These are phyloP conservation scores for Lyophyllum shimeji DNA, from an alignment of 768 basidiomycete genomes.

Conservation along the genomic window DNA sequence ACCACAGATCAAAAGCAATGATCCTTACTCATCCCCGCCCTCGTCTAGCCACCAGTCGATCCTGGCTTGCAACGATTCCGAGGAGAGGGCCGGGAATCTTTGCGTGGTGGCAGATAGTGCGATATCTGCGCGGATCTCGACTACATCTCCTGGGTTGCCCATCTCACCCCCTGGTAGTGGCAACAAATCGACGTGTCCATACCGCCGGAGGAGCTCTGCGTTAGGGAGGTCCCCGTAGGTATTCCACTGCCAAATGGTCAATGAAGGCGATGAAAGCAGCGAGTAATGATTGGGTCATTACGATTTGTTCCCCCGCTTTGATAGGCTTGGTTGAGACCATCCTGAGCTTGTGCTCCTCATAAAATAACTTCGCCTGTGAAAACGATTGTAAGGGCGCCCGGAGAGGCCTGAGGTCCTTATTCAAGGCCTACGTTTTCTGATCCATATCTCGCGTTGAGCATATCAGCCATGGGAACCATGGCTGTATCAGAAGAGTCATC, in stretches of 20 bases:
- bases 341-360: constrained; percentile 66
- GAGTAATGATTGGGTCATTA: constrained; percentile 34
- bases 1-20: constrained; percentile 1
- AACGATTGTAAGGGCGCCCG: constrained; percentile 5
- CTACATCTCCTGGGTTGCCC: constrained; percentile 81
- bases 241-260: constrained; percentile 65
- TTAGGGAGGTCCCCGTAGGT: constrained; percentile 95
- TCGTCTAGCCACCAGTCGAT: constrained; percentile 95
- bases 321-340: constrained; percentile 85
- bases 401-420: not conserved
- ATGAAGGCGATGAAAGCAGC: constrained; percentile 6
- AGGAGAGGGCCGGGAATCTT: constrained; percentile 16
- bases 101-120: constrained; percentile 44
- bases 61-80: constrained; percentile 46
- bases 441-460: constrained; percentile 87
- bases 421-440: constrained; percentile 71
- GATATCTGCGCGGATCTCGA: constrained; percentile 74
- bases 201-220: constrained; percentile 88
- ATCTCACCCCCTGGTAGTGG: constrained; percentile 44
- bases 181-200: constrained; percentile 87
- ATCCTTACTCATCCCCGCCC: constrained; percentile 82
- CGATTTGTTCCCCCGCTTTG: constrained; percentile 82
- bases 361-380: constrained; percentile 78
- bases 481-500: constrained; percentile 62
- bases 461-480: constrained; percentile 97